A percentile compares a stretch with the other conserved stretches of the same genome.
Conservation (phyloP, 768 basidiomycete genomes). For the Inosperma sp. region DNA sequence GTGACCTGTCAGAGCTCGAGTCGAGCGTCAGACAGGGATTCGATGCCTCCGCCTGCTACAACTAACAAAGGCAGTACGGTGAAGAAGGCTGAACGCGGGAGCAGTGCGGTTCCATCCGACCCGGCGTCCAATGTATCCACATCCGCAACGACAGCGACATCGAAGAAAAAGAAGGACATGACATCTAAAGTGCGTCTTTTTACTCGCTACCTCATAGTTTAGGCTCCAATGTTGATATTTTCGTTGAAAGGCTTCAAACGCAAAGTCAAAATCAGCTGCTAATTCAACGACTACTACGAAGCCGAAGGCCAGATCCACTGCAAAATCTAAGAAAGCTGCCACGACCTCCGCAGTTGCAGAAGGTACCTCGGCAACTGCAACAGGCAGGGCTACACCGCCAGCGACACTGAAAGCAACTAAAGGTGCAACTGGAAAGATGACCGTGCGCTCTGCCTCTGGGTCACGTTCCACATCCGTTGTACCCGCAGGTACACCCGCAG, state of each 20-base stretch:
- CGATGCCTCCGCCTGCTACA: slow-evolving; percentile 54
- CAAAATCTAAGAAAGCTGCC: slow-evolving; percentile 8
- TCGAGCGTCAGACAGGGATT: slow-evolving; percentile 45
- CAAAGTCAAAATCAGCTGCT: slow-evolving; percentile 19
- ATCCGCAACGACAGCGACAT: slow-evolving; percentile 14
- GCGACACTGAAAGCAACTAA: slow-evolving; percentile 17
- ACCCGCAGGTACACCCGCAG: slow-evolving; percentile 42
- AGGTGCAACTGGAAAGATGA: slow-evolving; percentile 31
- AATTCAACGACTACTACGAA: slow-evolving; percentile 3
- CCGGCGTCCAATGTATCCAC: slow-evolving; percentile 1
- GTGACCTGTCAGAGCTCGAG: slow-evolving; percentile 19
- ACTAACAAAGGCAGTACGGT: slow-evolving; percentile 16
- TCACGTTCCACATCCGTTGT: slow-evolving; percentile 71
- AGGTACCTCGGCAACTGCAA: neutral
- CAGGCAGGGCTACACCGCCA: neutral
- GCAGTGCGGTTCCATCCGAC: slow-evolving; percentile 11
- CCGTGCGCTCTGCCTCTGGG: slow-evolving; percentile 35
- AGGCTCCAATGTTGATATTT: slow-evolving; percentile 7
- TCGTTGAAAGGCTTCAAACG: slow-evolving; percentile 23
- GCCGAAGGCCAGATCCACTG: slow-evolving; percentile 13
- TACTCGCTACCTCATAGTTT: neutral
- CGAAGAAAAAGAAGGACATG: slow-evolving; percentile 42
- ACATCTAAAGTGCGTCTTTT: slow-evolving; percentile 34
- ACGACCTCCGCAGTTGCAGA: slow-evolving; percentile 1
- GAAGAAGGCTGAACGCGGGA: slow-evolving; percentile 23